Evolutionary conservation across 192 early-diverging fungal genomes (phyloP).

Genomic region (Bifiguratus adelaidae): DNA sequence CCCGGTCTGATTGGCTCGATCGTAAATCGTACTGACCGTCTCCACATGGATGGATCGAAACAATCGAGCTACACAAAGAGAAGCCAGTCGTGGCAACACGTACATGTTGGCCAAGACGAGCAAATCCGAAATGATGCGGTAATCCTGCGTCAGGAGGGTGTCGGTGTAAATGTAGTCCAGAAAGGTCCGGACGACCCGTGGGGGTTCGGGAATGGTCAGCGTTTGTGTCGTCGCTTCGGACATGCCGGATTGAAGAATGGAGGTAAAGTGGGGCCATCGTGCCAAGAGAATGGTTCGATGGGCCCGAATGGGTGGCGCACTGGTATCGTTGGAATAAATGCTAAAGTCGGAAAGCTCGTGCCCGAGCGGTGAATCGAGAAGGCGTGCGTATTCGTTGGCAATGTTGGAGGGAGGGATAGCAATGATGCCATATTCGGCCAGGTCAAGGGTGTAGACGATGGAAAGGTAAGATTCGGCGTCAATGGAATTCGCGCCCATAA

Average conservation of each 20-base stretch:
- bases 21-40: conserved; percentile 43
- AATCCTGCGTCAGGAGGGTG: conserved; percentile 22
- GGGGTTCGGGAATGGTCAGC: conserved; percentile 39
- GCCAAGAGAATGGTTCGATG: conserved; percentile 48
- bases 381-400: conserved; percentile 27
- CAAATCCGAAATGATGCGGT: conserved; percentile 34
- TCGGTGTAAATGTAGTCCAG: conserved; percentile 49
- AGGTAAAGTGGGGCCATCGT: conserved; percentile 52
- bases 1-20: conserved; percentile 32
- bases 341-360: conserved; percentile 27
- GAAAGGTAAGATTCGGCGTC: conserved; percentile 41
- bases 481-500: conserved; percentile 40
- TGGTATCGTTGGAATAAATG: conserved; percentile 24
- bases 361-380: conserved; percentile 20
- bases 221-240: conserved; percentile 30
- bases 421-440: conserved; percentile 43
- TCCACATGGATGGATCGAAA: conserved; percentile 36
- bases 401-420: conserved; percentile 34
- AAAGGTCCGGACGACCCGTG: conserved; percentile 35
- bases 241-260: conserved; percentile 43
- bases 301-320: conserved; percentile 31
- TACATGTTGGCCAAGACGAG: conserved; percentile 51
- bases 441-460: conserved; percentile 36
- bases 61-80: conserved; percentile 32
- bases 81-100: conserved; percentile 34